A percentile compares a stretch with the other conserved stretches of the same genome.
These are phyloP conservation scores for Cercospora zeae-maydis DNA, from an alignment of 2,329 filamentous ascomycete species.

Conservation along the genomic window DNA sequence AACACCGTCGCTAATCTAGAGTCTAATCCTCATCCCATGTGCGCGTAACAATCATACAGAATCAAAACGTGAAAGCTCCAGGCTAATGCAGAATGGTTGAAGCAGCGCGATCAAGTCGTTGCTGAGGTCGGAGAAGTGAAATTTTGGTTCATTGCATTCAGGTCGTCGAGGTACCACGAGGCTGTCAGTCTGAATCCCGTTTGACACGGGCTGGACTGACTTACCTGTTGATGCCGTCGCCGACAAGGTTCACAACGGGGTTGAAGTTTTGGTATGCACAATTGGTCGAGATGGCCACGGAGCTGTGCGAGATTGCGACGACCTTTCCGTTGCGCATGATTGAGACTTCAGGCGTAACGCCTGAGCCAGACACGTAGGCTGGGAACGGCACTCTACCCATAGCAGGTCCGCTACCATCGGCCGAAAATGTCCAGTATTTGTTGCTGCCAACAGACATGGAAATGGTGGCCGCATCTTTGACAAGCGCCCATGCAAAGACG, in stretches of 20 bases:
- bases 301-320: slow-evolving; percentile 28
- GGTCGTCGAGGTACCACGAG: slow-evolving; percentile 3
- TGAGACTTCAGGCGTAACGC: slow-evolving; percentile 33
- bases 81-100: slow-evolving; percentile 19
- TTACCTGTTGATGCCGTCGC: slow-evolving; percentile 27
- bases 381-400: slow-evolving; percentile 37
- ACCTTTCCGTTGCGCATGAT: slow-evolving; percentile 33
- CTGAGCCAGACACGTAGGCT: slow-evolving; percentile 27
- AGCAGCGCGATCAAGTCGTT: neutral
- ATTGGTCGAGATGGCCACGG: slow-evolving; percentile 28
- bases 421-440: slow-evolving; percentile 35
- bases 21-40: slow-evolving; percentile 22
- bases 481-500: slow-evolving; percentile 40
- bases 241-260: slow-evolving; percentile 37
- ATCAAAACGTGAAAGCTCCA: slow-evolving; percentile 12
- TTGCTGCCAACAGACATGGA: slow-evolving; percentile 37
- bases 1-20: slow-evolving; percentile 25
- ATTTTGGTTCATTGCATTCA: slow-evolving; percentile 5
- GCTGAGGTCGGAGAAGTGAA: neutral
- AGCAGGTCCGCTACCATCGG: slow-evolving; percentile 31
- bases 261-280: slow-evolving; percentile 39
- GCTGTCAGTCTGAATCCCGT: neutral
- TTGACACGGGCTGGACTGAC: neutral
- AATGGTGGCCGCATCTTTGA: slow-evolving; percentile 33
- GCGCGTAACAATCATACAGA: slow-evolving; percentile 23